Evolutionary conservation across 1,284 basidiomycete genomes (phyloP).

Genomic region (Cutaneotrichosporon daszewskae): DNA sequence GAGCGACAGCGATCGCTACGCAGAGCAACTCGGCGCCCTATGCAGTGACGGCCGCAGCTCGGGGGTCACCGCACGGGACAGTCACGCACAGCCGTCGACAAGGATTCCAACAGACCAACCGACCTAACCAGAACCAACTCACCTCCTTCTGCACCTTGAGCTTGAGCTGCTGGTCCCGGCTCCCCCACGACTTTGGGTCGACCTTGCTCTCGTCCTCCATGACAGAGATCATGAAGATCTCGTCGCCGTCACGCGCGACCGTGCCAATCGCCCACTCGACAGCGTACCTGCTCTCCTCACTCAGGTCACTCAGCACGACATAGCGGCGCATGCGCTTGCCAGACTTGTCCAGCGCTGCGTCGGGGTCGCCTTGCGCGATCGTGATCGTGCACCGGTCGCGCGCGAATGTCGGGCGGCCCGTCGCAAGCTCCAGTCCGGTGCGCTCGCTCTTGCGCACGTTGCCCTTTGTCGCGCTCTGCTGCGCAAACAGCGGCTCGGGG

Average conservation of each 20-base stretch:
- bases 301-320: conserved; percentile 87
- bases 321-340: conserved; percentile 65
- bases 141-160: conserved; percentile 84
- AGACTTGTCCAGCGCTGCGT: conserved; percentile 52
- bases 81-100: too few relatives aligned
- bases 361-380: conserved; percentile 76
- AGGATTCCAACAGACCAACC: too few relatives aligned
- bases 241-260: conserved; percentile 89
- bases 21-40: too few relatives aligned
- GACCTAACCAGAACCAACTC: conserved; percentile 29
- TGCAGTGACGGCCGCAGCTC: too few relatives aligned
- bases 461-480: conserved; percentile 13
- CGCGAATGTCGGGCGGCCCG: conserved; percentile 75
- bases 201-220: conserved; percentile 91
- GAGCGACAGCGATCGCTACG: too few relatives aligned
- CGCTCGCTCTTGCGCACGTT: conserved; percentile 31
- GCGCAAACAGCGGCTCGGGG: conserved; percentile 37
- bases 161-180: conserved; percentile 67
- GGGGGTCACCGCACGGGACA: too few relatives aligned
- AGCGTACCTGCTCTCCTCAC: conserved; percentile 84
- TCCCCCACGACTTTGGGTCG: conserved; percentile 64
- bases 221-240: conserved; percentile 79
- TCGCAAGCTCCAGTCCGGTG: conserved; percentile 51
- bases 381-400: conserved; percentile 88
- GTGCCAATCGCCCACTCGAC: conserved; percentile 96